Conservation (phyloP, 768 basidiomycete genomes). For the Austroboletus eburneus region DNA sequence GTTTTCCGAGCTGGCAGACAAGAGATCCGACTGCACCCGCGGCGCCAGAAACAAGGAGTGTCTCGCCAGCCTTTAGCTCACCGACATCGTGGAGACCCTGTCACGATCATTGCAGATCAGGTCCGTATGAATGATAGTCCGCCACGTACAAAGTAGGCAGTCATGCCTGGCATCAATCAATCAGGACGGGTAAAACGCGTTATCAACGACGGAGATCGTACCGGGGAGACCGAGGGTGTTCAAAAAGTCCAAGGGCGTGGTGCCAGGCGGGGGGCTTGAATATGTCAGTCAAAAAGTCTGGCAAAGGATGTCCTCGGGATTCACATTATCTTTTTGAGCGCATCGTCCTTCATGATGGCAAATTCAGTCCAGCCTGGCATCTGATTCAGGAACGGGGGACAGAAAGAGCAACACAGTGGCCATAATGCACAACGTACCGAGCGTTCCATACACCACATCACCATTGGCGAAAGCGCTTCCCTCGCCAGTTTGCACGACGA, state of each 20-base stretch:
- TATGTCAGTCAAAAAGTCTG: not conserved
- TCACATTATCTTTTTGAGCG: conserved; percentile 52
- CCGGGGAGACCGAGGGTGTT: conserved; percentile 75
- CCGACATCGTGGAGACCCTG: conserved; percentile 84
- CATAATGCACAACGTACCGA: conserved; percentile 55
- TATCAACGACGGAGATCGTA: conserved; percentile 29
- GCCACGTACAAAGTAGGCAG: conserved; percentile 78
- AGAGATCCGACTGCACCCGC: conserved; percentile 87
- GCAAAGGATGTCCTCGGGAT: conserved; percentile 17
- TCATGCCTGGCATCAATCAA: conserved; percentile 53
- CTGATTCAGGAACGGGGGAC: not conserved
- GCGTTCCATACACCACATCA: conserved; percentile 59
- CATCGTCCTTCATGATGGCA: conserved; percentile 52
- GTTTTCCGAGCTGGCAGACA: conserved; percentile 81
- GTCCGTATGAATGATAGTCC: not conserved
- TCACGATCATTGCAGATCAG: conserved; percentile 2
- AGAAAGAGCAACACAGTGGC: too few relatives aligned
- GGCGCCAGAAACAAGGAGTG: conserved; percentile 82
- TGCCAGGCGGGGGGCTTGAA: conserved; percentile 53
- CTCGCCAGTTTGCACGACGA: conserved; percentile 55
- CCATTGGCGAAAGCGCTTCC: conserved; percentile 57
- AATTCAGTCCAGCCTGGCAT: conserved; percentile 74
- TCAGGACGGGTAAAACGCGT: not conserved
- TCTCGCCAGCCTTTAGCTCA: conserved; percentile 78
- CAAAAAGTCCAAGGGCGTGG: conserved; percentile 69